Evolutionary conservation across 495 filamentous ascomycete genomes (phyloP).

Genomic region (Ramalina intermedia): DNA sequence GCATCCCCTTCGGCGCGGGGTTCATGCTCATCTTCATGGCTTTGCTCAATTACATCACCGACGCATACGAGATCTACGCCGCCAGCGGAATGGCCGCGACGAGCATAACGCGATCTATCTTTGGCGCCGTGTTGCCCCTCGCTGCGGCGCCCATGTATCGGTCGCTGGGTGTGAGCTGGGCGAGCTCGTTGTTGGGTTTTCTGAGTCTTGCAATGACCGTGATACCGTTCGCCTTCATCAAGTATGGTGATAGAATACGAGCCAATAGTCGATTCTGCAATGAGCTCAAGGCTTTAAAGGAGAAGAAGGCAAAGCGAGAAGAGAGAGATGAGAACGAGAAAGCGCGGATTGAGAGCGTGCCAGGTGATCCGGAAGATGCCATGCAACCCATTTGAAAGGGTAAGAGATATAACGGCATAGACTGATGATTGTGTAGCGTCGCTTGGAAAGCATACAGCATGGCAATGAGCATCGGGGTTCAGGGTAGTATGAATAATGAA

Average conservation of each 20-base stretch:
- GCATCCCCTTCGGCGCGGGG: slow-evolving; percentile 50
- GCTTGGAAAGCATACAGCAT: too few relatives aligned
- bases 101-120: slow-evolving; percentile 40
- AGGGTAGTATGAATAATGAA: too few relatives aligned
- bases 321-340: neutral
- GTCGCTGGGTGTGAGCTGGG: slow-evolving; percentile 30
- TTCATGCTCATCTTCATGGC: slow-evolving; percentile 41
- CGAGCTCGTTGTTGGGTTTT: slow-evolving; percentile 32
- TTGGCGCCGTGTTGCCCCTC: slow-evolving; percentile 42
- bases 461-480: too few relatives aligned
- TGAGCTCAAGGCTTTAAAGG: slow-evolving; percentile 5
- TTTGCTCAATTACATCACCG: slow-evolving; percentile 57
- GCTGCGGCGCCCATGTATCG: slow-evolving; percentile 30
- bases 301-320: neutral
- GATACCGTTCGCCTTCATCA: slow-evolving; percentile 27
- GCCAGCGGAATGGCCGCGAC: slow-evolving; percentile 56
- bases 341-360: neutral
- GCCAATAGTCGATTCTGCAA: slow-evolving; percentile 13
- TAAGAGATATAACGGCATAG: too few relatives aligned
- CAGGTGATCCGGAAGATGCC: neutral
- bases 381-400: neutral
- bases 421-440: too few relatives aligned
- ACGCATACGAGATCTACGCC: slow-evolving; percentile 58
- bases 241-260: slow-evolving; percentile 25
- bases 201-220: slow-evolving; percentile 27